These are phyloP conservation scores for Apiotrichum domesticum DNA, from an alignment of 1,284 basidiomycete species.

Conservation along the genomic window DNA sequence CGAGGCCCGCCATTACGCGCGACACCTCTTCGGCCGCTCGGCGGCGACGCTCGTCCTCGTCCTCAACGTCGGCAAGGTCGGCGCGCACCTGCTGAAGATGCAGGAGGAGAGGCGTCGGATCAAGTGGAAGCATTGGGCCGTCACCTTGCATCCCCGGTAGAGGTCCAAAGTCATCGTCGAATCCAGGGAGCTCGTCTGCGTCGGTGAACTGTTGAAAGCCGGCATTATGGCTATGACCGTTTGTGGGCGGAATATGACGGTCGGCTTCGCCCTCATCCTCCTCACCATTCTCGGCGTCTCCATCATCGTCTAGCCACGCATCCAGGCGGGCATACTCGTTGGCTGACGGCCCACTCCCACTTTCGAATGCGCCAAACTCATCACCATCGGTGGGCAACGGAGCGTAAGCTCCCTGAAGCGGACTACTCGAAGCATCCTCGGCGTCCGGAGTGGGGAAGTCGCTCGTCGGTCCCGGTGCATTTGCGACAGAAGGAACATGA, in stretches of 20 bases:
- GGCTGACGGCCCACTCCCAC: conserved; percentile 10
- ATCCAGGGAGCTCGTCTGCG: conserved; percentile 8
- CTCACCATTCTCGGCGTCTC: conserved; percentile 1
- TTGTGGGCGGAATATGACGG: background rate
- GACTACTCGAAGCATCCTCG: background rate
- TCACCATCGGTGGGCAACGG: conserved; percentile 3
- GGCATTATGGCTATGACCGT: background rate
- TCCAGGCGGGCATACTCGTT: conserved; percentile 39
- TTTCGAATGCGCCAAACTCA: conserved; percentile 16
- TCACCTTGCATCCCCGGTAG: background rate
- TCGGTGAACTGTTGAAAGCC: background rate
- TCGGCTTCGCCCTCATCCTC: background rate
- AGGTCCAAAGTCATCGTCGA: conserved; percentile 36
- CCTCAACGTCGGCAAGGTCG: conserved; percentile 30
- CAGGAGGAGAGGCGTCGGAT: conserved; percentile 39
- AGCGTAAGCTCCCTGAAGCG: background rate
- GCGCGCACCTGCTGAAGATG: conserved; percentile 38
- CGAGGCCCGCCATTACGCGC: conserved; percentile 29
- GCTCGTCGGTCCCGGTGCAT: conserved; percentile 3
- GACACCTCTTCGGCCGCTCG: conserved; percentile 38
- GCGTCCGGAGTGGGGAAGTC: conserved; percentile 9
- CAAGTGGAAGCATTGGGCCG: conserved; percentile 15
- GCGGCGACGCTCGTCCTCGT: conserved; percentile 37
- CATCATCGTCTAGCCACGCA: conserved; percentile 34
- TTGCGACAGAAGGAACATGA: background rate